phyloP scores from a whole-genome alignment of 192 early-diverging fungal species.

The Coemansia sp. region DNA sequence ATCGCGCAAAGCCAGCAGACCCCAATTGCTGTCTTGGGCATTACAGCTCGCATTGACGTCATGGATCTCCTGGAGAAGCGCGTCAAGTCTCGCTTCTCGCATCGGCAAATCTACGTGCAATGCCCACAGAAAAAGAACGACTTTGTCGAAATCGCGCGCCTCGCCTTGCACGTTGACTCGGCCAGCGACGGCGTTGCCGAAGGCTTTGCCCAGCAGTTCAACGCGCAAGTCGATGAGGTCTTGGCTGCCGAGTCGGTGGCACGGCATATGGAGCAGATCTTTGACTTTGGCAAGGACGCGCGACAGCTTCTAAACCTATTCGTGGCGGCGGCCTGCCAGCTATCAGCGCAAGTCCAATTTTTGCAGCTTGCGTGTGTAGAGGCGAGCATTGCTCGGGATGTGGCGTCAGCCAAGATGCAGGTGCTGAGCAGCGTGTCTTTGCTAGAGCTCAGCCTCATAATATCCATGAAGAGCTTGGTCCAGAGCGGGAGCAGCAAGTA shows the following conservation, averaged over 20 bases:
- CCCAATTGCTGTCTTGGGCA: conserved; percentile 83
- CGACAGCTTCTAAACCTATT: conserved; percentile 33
- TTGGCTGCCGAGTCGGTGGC: conserved; percentile 13
- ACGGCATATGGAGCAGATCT: conserved; percentile 15
- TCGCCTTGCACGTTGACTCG: conserved; percentile 41
- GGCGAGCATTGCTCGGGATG: conserved; percentile 18
- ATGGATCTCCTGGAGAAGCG: conserved; percentile 88
- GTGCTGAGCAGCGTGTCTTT: conserved; percentile 60
- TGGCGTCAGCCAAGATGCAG: conserved; percentile 33
- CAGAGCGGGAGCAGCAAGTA: conserved; percentile 66
- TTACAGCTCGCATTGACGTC: conserved; percentile 78
- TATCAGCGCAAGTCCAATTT: conserved; percentile 2
- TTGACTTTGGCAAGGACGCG: conserved; percentile 38
- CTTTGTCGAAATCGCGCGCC: conserved; percentile 59
- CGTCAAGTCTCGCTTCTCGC: conserved; percentile 92
- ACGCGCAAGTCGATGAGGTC: conserved; percentile 33
- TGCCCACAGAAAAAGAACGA: conserved; percentile 56
- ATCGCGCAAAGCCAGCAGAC: conserved; percentile 78
- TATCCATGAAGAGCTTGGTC: conserved; percentile 73
- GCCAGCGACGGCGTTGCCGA: conserved; percentile 13
- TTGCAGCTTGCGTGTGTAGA: conserved; percentile 31
- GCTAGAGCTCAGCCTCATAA: conserved; percentile 76
- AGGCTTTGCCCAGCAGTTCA: conserved; percentile 49
- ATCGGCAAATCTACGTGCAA: conserved; percentile 75
- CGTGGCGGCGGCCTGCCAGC: conserved; percentile 9